Evolutionary conservation across 768 basidiomycete species (phyloP).

Genomic region (Rhodotorula sphaerocarpa): DNA sequence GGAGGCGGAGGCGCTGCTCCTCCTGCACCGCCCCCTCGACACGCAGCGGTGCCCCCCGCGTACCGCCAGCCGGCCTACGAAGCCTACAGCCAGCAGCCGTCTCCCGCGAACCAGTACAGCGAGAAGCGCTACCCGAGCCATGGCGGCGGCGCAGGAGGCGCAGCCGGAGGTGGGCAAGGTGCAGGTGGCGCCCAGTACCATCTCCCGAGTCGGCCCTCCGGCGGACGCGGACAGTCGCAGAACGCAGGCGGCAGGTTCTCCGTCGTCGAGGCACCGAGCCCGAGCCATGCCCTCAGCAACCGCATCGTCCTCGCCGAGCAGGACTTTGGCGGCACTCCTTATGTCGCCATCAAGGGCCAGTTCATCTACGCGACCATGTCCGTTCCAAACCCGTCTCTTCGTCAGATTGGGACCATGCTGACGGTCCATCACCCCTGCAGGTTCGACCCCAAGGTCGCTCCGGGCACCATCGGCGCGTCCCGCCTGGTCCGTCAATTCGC

Average conservation of each 20-base stretch:
- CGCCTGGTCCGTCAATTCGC: slow-evolving; percentile 81
- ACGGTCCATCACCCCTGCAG: slow-evolving; percentile 6
- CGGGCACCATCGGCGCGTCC: slow-evolving; percentile 67
- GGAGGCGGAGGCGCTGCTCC: no score
- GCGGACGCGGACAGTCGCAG: neutral
- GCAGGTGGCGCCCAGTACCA: neutral
- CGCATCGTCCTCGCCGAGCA: slow-evolving; percentile 68
- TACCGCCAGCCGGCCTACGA: neutral
- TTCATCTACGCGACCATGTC: slow-evolving; percentile 70
- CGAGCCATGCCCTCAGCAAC: slow-evolving; percentile 58
- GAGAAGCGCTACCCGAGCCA: no score
- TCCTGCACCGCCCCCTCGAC: neutral
- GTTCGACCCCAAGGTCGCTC: slow-evolving; percentile 52
- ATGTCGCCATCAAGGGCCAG: slow-evolving; percentile 64
- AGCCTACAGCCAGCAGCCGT: neutral
- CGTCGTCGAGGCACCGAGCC: slow-evolving; percentile 34
- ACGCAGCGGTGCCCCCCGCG: slow-evolving; percentile 1
- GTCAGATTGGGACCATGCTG: neutral
- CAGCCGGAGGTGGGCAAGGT: no score
- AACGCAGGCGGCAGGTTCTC: slow-evolving; percentile 4
- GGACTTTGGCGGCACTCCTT: slow-evolving; percentile 65
- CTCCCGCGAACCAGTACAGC: neutral
- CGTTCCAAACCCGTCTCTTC: slow-evolving; percentile 31
- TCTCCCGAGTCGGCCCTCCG: neutral
- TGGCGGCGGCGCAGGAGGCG: no score